A percentile compares a stretch with the other conserved stretches of the same genome.
Evolutionary conservation across 805 yeast genomes (phyloP).

Genomic region (Yarrowia sp.): DNA sequence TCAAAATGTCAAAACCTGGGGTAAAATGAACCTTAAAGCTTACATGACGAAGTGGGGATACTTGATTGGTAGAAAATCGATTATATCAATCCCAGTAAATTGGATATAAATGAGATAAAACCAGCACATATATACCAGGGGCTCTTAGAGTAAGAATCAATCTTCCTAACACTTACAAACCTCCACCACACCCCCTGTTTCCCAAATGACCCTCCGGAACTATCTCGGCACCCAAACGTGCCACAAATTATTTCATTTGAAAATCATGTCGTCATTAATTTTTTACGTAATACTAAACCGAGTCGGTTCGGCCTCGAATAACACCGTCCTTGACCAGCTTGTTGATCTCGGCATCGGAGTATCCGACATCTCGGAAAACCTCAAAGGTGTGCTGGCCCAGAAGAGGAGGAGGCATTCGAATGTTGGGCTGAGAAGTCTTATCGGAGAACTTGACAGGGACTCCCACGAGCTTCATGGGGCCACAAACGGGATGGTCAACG

Average conservation of each 20-base stretch:
- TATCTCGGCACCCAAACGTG: too few relatives aligned
- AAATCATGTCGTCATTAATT: too few relatives aligned
- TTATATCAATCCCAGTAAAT: too few relatives aligned
- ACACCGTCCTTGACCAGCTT: constrained; percentile 28
- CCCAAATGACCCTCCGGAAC: too few relatives aligned
- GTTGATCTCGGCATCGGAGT: constrained; percentile 30
- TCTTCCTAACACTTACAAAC: too few relatives aligned
- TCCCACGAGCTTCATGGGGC: constrained; percentile 39
- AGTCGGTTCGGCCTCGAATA: not conserved
- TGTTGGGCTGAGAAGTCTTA: constrained; percentile 35
- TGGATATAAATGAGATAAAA: too few relatives aligned
- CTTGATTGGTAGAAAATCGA: not conserved
- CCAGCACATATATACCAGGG: too few relatives aligned
- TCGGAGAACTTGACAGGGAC: constrained; percentile 42
- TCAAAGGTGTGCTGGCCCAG: constrained; percentile 42
- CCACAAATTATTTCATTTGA: too few relatives aligned
- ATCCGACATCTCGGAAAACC: constrained; percentile 35
- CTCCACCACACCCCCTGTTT: too few relatives aligned
- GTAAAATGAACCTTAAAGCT: not conserved
- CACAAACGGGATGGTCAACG: constrained; percentile 40
- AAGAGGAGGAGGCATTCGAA: constrained; percentile 40
- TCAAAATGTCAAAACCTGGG: not conserved
- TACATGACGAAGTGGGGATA: not conserved
- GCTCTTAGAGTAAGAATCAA: too few relatives aligned
- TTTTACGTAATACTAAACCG: too few relatives aligned